A percentile compares a stretch with the other conserved stretches of the same genome.
phyloP scores from a whole-genome alignment of 2,329 filamentous ascomycete genomes.

The Penicillium occitanis region DNA sequence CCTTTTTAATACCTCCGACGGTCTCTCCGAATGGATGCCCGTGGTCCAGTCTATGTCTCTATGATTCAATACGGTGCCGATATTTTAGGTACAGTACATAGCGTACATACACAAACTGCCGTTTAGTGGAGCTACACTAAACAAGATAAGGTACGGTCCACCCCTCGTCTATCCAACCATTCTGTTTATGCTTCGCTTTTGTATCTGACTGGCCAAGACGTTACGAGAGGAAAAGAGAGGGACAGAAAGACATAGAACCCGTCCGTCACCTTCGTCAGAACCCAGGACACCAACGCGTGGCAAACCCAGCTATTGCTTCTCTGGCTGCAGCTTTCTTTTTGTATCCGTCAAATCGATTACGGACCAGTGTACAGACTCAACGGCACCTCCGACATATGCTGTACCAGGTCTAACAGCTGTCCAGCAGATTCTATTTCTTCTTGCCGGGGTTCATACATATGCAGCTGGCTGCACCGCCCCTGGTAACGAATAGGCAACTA shows the following conservation, averaged over 20 bases:
- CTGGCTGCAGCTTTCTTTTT: slow-evolving; percentile 4
- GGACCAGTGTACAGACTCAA: background rate
- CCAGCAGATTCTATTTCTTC: background rate
- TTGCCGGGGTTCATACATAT: slow-evolving; percentile 1
- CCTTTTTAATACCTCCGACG: background rate
- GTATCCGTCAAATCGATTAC: background rate
- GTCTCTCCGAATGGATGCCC: slow-evolving; percentile 5
- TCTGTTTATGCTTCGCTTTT: background rate
- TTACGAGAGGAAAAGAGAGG: slow-evolving; percentile 1
- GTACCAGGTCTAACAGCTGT: slow-evolving; percentile 7
- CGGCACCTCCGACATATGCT: slow-evolving; percentile 8
- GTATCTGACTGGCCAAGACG: slow-evolving; percentile 6
- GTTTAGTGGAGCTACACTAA: slow-evolving; percentile 17
- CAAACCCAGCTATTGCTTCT: slow-evolving; percentile 5
- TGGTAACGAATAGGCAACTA: background rate
- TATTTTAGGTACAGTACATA: background rate
- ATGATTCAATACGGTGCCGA: background rate
- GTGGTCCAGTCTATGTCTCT: background rate
- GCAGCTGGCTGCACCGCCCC: slow-evolving; percentile 16
- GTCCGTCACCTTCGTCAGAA: slow-evolving; percentile 2
- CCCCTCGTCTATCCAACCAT: slow-evolving; percentile 6
- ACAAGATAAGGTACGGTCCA: slow-evolving; percentile 8
- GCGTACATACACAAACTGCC: slow-evolving; percentile 6
- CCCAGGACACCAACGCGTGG: slow-evolving; percentile 9
- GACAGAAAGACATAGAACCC: background rate